Conservation (phyloP, 108 stramenopile species). For the Nannochloropsis salina region DNA sequence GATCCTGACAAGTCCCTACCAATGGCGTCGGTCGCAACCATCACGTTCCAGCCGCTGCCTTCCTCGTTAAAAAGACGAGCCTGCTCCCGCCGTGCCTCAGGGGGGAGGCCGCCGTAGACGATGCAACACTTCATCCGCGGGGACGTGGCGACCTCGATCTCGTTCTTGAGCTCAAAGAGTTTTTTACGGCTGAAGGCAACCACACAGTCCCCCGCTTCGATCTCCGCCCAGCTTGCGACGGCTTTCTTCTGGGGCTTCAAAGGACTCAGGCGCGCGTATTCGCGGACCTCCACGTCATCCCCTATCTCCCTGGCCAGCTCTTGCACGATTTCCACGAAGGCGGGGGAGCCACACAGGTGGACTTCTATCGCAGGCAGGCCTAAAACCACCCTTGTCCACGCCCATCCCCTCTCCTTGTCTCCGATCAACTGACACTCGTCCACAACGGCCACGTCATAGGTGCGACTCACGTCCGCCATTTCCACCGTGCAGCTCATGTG, state of each 20-base stretch:
- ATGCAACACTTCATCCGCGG: constrained; percentile 70
- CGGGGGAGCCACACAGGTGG: constrained; percentile 76
- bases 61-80: constrained; percentile 74
- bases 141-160: constrained; percentile 42
- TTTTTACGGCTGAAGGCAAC: background rate
- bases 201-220: constrained; percentile 4
- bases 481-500: constrained; percentile 76
- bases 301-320: constrained; percentile 57
- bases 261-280: constrained; percentile 70
- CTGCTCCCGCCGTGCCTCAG: constrained; percentile 70
- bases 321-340: constrained; percentile 63
- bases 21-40: constrained; percentile 84
- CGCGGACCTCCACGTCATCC: constrained; percentile 69
- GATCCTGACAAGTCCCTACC: constrained; percentile 35
- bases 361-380: constrained; percentile 72
- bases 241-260: constrained; percentile 52
- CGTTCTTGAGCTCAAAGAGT: constrained; percentile 4
- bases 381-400: constrained; percentile 75
- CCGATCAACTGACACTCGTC: constrained; percentile 86
- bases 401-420: constrained; percentile 64
- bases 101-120: constrained; percentile 78
- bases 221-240: constrained; percentile 29
- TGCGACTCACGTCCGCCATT: constrained; percentile 57
- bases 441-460: constrained; percentile 75
- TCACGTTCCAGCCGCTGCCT: constrained; percentile 62